Evolutionary conservation across 352 stramenopile species (phyloP).

Genomic region (Saprolegnia diclina): DNA sequence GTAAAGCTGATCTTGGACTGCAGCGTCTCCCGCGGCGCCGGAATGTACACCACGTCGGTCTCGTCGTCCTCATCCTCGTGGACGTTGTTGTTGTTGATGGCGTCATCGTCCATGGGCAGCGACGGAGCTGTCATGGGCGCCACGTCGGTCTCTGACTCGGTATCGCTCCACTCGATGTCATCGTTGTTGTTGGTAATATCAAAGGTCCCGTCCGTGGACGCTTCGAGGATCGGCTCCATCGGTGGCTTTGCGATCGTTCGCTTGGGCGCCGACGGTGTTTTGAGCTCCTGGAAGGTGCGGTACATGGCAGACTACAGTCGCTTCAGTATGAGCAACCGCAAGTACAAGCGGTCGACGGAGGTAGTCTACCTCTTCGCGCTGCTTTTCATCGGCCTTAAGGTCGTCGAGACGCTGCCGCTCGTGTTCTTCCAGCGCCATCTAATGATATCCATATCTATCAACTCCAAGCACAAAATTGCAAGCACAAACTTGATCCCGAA

Average conservation of each 20-base stretch:
- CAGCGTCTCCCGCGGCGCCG: slow-evolving; percentile 38
- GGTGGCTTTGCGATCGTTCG: slow-evolving; percentile 34
- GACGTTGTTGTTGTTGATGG: slow-evolving; percentile 17
- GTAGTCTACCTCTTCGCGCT: slow-evolving; percentile 65
- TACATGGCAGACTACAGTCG: slow-evolving; percentile 50
- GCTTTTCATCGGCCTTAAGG: slow-evolving; percentile 70
- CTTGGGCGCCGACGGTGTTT: slow-evolving; percentile 15
- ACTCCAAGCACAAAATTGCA: not conserved
- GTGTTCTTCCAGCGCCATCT: slow-evolving; percentile 68
- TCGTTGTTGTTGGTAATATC: slow-evolving; percentile 3
- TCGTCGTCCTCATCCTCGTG: slow-evolving; percentile 21
- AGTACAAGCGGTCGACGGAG: too few relatives aligned
- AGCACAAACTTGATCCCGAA: slow-evolving; percentile 45
- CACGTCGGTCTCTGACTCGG: slow-evolving; percentile 11
- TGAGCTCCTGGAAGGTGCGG: slow-evolving; percentile 45
- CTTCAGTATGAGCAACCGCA: not conserved
- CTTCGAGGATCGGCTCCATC: slow-evolving; percentile 11
- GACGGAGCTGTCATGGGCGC: slow-evolving; percentile 28
- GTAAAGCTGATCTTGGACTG: slow-evolving; percentile 70
- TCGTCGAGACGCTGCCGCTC: slow-evolving; percentile 68
- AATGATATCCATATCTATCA: not conserved
- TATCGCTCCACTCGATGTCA: slow-evolving; percentile 32
- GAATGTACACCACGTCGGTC: slow-evolving; percentile 31
- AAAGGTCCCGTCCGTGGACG: not conserved
- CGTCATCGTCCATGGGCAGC: slow-evolving; percentile 50